phyloP scores from a whole-genome alignment of 1,284 basidiomycete species.

The Sanghuangporus sanghuang region DNA sequence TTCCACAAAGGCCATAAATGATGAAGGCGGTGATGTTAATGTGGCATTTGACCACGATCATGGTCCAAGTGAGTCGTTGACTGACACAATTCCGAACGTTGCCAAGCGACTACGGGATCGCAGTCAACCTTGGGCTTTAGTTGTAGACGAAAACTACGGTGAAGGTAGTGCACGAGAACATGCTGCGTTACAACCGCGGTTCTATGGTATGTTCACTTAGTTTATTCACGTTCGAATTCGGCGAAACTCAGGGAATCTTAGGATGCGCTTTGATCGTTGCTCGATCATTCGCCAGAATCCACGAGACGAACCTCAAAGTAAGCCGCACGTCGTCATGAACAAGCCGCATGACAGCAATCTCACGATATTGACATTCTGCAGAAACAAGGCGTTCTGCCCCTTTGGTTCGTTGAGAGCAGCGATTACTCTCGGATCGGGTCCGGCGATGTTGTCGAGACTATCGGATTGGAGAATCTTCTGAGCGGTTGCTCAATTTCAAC shows the following conservation, averaged over 20 bases:
- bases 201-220: constrained; percentile 64
- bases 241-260: constrained; percentile 24
- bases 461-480: constrained; percentile 52
- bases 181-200: constrained; percentile 94
- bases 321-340: constrained; percentile 15
- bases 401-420: constrained; percentile 84
- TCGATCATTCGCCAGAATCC: constrained; percentile 95
- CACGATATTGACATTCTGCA: constrained; percentile 28
- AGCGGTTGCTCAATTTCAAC: constrained; percentile 45
- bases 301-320: constrained; percentile 96
- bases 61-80: constrained; percentile 38
- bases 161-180: constrained; percentile 97
- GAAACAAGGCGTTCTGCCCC: constrained; percentile 93
- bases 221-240: neutral
- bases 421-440: constrained; percentile 83
- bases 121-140: constrained; percentile 86
- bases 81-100: constrained; percentile 83
- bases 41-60: constrained; percentile 75
- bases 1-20: constrained; percentile 69
- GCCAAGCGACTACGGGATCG: constrained; percentile 84
- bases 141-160: constrained; percentile 97
- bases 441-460: constrained; percentile 64
- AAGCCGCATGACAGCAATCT: neutral
- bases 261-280: constrained; percentile 83
- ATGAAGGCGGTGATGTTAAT: constrained; percentile 90